phyloP scores from a whole-genome alignment of 371 early-diverging fungal species.

The Cokeromyces recurvatus region DNA sequence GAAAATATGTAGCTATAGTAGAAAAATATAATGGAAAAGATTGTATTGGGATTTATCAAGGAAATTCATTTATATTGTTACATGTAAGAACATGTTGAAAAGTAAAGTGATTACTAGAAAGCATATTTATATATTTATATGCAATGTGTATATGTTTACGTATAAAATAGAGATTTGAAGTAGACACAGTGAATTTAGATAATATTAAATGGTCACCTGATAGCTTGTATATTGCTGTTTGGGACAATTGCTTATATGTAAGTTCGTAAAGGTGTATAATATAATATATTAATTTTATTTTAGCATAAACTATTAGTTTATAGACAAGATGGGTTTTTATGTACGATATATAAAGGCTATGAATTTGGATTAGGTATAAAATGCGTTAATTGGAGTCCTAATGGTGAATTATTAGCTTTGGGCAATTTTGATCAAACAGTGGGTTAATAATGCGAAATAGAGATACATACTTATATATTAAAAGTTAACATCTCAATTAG shows the following conservation, averaged over 20 bases:
- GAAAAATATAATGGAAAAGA: slow-evolving; percentile 66
- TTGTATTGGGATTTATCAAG: slow-evolving; percentile 63
- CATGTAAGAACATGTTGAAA: neutral
- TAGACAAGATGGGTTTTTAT: slow-evolving; percentile 61
- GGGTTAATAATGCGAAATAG: no score
- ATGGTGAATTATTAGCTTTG: slow-evolving; percentile 70
- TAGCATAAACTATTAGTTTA: slow-evolving; percentile 68
- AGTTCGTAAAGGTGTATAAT: slow-evolving; percentile 2
- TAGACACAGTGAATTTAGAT: slow-evolving; percentile 65
- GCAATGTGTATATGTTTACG: no score
- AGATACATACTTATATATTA: neutral
- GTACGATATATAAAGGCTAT: slow-evolving; percentile 48
- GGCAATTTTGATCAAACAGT: slow-evolving; percentile 77
- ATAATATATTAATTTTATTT: slow-evolving; percentile 2
- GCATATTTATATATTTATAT: neutral
- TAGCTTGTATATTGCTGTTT: slow-evolving; percentile 68
- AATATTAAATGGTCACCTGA: slow-evolving; percentile 83
- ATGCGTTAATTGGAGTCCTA: slow-evolving; percentile 67
- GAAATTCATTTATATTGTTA: slow-evolving; percentile 39
- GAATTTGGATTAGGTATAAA: slow-evolving; percentile 71
- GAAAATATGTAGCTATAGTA: slow-evolving; percentile 62
- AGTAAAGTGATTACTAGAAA: neutral
- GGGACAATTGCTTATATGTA: slow-evolving; percentile 60
- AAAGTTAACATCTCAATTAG: slow-evolving; percentile 1
- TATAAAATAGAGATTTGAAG: slow-evolving; percentile 61